These are phyloP conservation scores for Phyllosticta citriasiana DNA, from an alignment of 2,329 filamentous ascomycete species.

Conservation along the genomic window DNA sequence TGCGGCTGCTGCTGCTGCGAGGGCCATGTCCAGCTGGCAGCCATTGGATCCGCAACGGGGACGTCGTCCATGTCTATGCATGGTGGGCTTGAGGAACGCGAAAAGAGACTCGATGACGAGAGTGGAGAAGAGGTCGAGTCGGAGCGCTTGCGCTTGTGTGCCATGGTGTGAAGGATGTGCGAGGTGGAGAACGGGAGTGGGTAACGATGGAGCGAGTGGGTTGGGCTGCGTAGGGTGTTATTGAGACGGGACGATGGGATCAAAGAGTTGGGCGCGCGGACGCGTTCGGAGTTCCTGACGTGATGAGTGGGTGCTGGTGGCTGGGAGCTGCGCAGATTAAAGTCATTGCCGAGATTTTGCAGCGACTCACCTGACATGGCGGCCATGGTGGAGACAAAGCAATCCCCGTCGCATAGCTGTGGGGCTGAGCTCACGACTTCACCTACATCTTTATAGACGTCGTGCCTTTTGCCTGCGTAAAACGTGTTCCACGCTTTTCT, in stretches of 20 bases:
- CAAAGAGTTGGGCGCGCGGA: constrained; percentile 4
- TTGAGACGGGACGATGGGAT: background rate
- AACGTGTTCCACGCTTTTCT: background rate
- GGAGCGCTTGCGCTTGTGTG: constrained; percentile 48
- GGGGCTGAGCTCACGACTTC: background rate
- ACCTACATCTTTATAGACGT: background rate
- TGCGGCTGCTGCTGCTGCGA: background rate
- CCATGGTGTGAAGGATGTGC: constrained; percentile 32
- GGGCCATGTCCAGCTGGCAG: background rate
- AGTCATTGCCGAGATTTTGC: background rate
- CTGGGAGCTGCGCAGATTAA: background rate
- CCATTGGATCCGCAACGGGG: constrained; percentile 6
- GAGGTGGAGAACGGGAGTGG: background rate
- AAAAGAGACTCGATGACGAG: constrained; percentile 28
- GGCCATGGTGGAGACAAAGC: background rate
- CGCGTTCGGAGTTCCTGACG: constrained; percentile 7
- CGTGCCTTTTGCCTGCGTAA: background rate
- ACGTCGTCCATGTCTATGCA: constrained; percentile 19
- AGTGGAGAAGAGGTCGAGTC: constrained; percentile 33
- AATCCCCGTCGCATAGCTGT: background rate
- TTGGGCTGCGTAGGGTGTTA: background rate
- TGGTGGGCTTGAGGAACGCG: constrained; percentile 12
- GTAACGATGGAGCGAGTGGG: background rate
- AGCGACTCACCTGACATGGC: background rate
- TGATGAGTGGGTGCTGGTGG: background rate